Conservation (phyloP, 164 flowering plant genomes). For the Kingdonia uniflora region DNA sequence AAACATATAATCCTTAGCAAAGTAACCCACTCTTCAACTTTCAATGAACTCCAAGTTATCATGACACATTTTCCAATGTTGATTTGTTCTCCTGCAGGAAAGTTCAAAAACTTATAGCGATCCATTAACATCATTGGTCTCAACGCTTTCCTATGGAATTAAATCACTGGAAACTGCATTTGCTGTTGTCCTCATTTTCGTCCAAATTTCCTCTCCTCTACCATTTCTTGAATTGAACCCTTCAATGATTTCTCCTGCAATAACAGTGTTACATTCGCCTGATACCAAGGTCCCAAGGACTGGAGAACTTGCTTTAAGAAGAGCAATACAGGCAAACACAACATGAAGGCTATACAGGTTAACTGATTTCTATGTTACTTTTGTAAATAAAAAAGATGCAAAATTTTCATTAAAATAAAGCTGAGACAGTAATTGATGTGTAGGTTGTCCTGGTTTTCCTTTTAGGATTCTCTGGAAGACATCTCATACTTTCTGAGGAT, state of each 20-base stretch:
- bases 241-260: constrained; percentile 40
- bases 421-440: constrained; percentile 9
- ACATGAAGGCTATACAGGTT: constrained; percentile 90
- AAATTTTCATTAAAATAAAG: background rate
- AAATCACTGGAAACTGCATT: constrained; percentile 32
- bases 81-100: constrained; percentile 32
- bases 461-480: constrained; percentile 80
- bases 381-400: background rate
- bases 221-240: constrained; percentile 29
- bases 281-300: constrained; percentile 95
- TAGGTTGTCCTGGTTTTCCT: constrained; percentile 4
- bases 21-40: background rate
- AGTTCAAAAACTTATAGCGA: constrained; percentile 5
- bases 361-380: constrained; percentile 1
- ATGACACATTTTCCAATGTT: constrained; percentile 2
- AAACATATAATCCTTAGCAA: too few relatives aligned
- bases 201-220: constrained; percentile 49
- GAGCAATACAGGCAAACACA: constrained; percentile 84
- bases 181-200: constrained; percentile 34
- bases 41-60: background rate
- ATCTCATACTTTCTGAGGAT: constrained; percentile 86
- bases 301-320: constrained; percentile 88
- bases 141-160: constrained; percentile 15
- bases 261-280: constrained; percentile 86
- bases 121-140: constrained; percentile 9